Evolutionary conservation across 768 basidiomycete genomes (phyloP).

Genomic region (Mycena metata): DNA sequence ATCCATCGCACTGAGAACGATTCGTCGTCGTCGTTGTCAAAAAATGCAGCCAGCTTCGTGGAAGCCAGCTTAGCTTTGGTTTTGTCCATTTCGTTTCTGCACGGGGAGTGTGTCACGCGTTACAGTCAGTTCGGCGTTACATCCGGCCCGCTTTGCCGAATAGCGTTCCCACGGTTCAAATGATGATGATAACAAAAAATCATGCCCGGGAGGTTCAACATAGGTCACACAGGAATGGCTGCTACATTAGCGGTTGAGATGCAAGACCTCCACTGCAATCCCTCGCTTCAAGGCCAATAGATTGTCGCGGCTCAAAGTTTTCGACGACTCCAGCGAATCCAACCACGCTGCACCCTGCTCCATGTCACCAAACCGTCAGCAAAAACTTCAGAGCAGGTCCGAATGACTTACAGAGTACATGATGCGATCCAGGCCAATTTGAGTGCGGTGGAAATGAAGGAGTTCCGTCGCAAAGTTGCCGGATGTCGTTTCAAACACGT

Average conservation of each 20-base stretch:
- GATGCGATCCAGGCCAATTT: constrained; percentile 57
- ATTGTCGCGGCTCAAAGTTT: constrained; percentile 12
- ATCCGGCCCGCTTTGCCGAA: no score
- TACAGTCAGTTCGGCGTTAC: not conserved
- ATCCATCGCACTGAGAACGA: constrained; percentile 93
- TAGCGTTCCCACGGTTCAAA: no score
- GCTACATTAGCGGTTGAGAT: constrained; percentile 15
- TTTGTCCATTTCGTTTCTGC: constrained; percentile 70
- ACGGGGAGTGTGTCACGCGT: constrained; percentile 1
- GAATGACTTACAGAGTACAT: constrained; percentile 56
- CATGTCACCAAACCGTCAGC: not conserved
- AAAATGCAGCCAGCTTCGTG: constrained; percentile 81
- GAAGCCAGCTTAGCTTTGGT: constrained; percentile 63
- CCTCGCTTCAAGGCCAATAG: constrained; percentile 31
- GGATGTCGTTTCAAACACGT: constrained; percentile 56
- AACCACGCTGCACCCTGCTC: constrained; percentile 26
- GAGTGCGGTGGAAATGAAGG: constrained; percentile 53
- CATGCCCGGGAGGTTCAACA: no score
- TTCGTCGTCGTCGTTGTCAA: constrained; percentile 88
- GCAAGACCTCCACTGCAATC: constrained; percentile 28
- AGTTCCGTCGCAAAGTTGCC: constrained; percentile 57
- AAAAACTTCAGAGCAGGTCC: constrained; percentile 40
- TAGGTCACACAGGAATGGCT: no score
- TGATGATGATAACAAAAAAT: no score
- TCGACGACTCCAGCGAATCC: not conserved